phyloP scores from a whole-genome alignment of 257 asterid species.

The Nicotiana tabacum region DNA sequence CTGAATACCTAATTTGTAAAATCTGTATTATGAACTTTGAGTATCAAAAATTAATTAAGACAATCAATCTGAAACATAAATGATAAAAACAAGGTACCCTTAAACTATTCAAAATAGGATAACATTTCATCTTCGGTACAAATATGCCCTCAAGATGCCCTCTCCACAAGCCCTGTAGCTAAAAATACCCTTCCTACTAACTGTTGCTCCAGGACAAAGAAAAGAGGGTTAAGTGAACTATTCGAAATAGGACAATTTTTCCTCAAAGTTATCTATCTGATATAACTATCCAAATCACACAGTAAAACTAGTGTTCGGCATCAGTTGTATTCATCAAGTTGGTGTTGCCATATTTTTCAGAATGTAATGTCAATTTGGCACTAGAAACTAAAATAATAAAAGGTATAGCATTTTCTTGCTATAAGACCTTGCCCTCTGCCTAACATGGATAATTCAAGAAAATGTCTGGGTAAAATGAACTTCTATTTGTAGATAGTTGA shows the following conservation, averaged over 20 bases:
- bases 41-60: not conserved
- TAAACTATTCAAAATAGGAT: too few relatives aligned
- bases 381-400: not conserved
- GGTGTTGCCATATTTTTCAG: not conserved
- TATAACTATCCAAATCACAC: not conserved
- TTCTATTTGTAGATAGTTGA: not conserved
- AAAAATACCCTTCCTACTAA: too few relatives aligned
- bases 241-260: too few relatives aligned
- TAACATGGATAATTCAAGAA: not conserved
- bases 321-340: not conserved
- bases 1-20: not conserved
- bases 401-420: not conserved
- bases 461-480: not conserved
- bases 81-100: not conserved
- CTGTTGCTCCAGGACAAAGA: too few relatives aligned
- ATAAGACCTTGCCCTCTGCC: not conserved
- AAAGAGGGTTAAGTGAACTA: too few relatives aligned
- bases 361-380: not conserved
- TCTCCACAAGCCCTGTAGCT: too few relatives aligned
- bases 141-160: too few relatives aligned
- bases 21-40: not conserved
- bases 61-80: not conserved
- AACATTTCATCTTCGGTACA: too few relatives aligned
- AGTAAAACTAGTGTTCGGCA: not conserved
- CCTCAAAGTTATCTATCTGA: not conserved